Conservation (phyloP, 108 stramenopile species). For the Parmales sp. region DNA sequence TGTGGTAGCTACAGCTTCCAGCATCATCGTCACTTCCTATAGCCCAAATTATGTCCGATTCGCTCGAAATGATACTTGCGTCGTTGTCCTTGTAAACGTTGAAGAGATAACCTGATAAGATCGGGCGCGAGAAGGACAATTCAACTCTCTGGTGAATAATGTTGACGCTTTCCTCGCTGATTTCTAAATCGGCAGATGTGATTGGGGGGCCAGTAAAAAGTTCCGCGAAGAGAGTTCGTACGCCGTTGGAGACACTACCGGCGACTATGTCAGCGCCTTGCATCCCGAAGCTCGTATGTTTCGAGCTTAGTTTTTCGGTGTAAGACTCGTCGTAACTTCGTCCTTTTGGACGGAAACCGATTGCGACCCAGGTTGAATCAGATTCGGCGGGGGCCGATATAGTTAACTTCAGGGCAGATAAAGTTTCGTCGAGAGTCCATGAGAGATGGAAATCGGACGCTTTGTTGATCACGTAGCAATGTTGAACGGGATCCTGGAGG, state of each 20-base stretch:
- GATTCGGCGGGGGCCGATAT: not conserved
- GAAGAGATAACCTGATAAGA: not conserved
- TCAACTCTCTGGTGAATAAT: not conserved
- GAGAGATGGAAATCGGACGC: not conserved
- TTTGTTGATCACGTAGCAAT: conserved; percentile 6
- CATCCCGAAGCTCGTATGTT: conserved; percentile 9
- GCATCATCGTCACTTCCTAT: conserved; percentile 1
- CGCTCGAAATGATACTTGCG: not conserved
- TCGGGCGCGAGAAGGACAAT: not conserved
- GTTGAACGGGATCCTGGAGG: too few relatives aligned
- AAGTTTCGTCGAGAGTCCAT: not conserved
- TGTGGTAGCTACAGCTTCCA: not conserved
- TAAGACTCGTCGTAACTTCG: not conserved
- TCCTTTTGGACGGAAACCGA: conserved; percentile 8
- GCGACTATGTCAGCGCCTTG: not conserved
- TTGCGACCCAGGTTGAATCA: not conserved
- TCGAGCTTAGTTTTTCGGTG: not conserved
- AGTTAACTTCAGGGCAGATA: not conserved
- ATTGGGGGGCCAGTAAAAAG: not conserved
- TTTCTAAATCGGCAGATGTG: not conserved
- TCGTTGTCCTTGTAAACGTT: not conserved
- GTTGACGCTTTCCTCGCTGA: not conserved
- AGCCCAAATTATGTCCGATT: conserved; percentile 1
- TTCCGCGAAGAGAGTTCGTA: not conserved
- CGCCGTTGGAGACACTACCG: not conserved